Conservation (phyloP, 441 rosid genomes). For the Bruguiera hainesii region DNA sequence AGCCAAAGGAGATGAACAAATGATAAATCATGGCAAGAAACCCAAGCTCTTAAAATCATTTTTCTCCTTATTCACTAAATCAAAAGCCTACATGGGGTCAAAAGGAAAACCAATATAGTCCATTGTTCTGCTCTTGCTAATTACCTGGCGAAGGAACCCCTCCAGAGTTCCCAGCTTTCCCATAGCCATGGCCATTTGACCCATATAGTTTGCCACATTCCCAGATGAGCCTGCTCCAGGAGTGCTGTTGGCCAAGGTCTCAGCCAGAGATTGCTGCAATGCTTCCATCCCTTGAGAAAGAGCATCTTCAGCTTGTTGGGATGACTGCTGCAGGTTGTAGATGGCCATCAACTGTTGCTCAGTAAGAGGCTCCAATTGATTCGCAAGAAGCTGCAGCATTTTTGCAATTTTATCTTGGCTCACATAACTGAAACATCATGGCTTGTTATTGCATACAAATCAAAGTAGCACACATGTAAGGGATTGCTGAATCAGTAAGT, state of each 20-base stretch:
- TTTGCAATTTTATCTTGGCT: not conserved
- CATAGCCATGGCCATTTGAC: constrained; percentile 98
- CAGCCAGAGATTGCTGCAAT: constrained; percentile 78
- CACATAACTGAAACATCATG: not conserved
- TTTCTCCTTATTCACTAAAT: too few relatives aligned
- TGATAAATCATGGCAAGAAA: too few relatives aligned
- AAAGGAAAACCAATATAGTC: not conserved
- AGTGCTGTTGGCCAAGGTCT: constrained; percentile 65
- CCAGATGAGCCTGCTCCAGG: constrained; percentile 62
- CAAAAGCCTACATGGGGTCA: not conserved
- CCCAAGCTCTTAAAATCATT: too few relatives aligned
- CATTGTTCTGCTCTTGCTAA: not conserved
- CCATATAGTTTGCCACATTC: constrained; percentile 86
- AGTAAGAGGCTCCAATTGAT: constrained; percentile 80
- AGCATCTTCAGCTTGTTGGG: constrained; percentile 89
- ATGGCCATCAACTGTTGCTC: constrained; percentile 67
- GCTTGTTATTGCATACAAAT: too few relatives aligned
- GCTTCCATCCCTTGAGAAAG: constrained; percentile 91
- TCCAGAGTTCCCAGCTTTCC: constrained; percentile 83
- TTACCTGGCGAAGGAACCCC: constrained; percentile 77
- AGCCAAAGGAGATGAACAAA: too few relatives aligned
- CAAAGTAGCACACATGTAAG: too few relatives aligned
- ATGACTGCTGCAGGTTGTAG: constrained; percentile 74
- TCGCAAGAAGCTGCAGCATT: constrained; percentile 59
- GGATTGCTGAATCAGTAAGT: too few relatives aligned